phyloP scores from a whole-genome alignment of 257 asterid species.

The Avicennia marina region DNA sequence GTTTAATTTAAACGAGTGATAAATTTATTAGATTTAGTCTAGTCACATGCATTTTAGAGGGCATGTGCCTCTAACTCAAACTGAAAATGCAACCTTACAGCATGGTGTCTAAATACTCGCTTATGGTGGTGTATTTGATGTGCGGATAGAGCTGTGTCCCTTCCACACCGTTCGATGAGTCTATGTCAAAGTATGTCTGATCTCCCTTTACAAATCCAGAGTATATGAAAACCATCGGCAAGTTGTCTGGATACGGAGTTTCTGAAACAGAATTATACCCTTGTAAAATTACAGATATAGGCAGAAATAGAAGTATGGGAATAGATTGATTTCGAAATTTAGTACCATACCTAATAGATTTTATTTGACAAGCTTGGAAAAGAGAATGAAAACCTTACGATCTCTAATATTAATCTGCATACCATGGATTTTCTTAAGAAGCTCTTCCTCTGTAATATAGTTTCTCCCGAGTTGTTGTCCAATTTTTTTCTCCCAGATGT shows the following conservation, averaged over 20 bases:
- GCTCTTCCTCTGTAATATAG: constrained; percentile 51
- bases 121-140: constrained; percentile 61
- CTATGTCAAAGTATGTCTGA: constrained; percentile 58
- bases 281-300: neutral
- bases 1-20: too few species aligned
- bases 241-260: constrained; percentile 70
- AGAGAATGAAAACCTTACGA: neutral
- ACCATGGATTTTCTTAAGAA: constrained; percentile 64
- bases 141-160: constrained; percentile 69
- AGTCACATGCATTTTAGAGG: too few species aligned
- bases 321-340: neutral
- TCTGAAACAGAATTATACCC: constrained; percentile 30
- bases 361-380: too few species aligned
- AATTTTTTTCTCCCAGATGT: constrained; percentile 79
- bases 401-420: constrained; percentile 16
- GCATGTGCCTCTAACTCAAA: neutral
- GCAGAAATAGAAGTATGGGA: neutral
- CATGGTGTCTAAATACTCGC: constrained; percentile 53
- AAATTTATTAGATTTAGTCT: too few species aligned
- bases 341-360: too few species aligned
- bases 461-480: constrained; percentile 53
- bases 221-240: constrained; percentile 80
- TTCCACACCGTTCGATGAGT: constrained; percentile 51
- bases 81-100: constrained; percentile 24
- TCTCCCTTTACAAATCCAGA: constrained; percentile 83